Conservation (phyloP, 2,329 filamentous ascomycete species). For the Aureobasidium musti region DNA sequence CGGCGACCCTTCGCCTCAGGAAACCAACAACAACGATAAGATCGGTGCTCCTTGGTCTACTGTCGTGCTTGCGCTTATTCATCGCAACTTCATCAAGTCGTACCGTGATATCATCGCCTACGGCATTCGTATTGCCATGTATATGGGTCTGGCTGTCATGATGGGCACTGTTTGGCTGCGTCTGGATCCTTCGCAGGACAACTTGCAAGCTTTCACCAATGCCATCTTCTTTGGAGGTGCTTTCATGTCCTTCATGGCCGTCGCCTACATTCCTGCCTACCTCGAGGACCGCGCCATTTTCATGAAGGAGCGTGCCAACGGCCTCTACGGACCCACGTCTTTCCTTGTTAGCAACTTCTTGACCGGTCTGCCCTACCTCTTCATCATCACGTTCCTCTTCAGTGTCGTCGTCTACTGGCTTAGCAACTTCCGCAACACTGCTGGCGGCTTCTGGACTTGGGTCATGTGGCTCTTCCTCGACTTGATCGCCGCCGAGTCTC, state of each 20-base stretch:
- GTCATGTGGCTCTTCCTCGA: constrained; percentile 85
- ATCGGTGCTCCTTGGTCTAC: constrained; percentile 49
- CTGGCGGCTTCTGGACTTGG: constrained; percentile 71
- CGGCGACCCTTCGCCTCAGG: constrained; percentile 17
- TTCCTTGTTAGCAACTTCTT: constrained; percentile 80
- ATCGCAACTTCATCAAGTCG: constrained; percentile 79
- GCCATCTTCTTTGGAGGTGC: constrained; percentile 64
- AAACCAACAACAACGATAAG: constrained; percentile 24
- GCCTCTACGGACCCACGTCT: constrained; percentile 71
- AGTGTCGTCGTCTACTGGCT: constrained; percentile 78
- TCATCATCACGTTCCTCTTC: constrained; percentile 75
- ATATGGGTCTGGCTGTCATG: constrained; percentile 75
- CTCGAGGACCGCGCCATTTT: constrained; percentile 75
- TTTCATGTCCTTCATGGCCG: constrained; percentile 58
- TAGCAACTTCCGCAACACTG: constrained; percentile 68
- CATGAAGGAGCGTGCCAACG: constrained; percentile 77
- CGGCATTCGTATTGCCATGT: constrained; percentile 80
- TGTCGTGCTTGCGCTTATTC: constrained; percentile 66
- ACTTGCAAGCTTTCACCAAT: constrained; percentile 80
- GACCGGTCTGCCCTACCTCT: constrained; percentile 75
- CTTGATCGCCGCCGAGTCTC: constrained; percentile 75
- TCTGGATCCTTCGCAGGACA: constrained; percentile 65
- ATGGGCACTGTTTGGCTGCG: constrained; percentile 88
- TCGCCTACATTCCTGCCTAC: constrained; percentile 82
- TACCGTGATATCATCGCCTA: constrained; percentile 84